Percentiles rank a stretch among this genome's conserved stretches.
Conservation (phyloP, 257 asterid genomes). For the Osmanthus fragrans region DNA sequence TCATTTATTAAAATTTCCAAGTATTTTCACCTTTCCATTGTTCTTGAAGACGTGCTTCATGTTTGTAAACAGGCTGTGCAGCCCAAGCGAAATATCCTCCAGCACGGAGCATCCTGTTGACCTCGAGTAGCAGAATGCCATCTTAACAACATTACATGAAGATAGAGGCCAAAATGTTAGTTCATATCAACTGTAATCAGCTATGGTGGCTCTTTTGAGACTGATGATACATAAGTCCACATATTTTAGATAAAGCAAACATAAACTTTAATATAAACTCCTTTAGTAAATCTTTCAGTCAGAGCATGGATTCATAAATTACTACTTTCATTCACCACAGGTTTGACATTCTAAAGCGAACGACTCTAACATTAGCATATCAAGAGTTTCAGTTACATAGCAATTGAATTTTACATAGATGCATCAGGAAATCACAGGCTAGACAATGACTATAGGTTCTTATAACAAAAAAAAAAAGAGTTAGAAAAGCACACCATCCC, state of each 20-base stretch:
- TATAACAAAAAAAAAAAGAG: not conserved
- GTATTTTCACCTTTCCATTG: constrained; percentile 83
- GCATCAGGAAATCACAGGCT: not conserved
- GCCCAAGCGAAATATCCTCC: constrained; percentile 99
- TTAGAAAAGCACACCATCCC: constrained; percentile 66
- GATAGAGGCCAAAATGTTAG: constrained; percentile 14
- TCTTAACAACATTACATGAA: constrained; percentile 41
- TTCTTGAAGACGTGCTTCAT: constrained; percentile 73
- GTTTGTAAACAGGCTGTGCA: constrained; percentile 95
- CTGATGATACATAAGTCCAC: constrained; percentile 1
- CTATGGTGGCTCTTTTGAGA: constrained; percentile 3
- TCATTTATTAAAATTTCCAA: constrained; percentile 7
- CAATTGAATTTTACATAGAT: not conserved
- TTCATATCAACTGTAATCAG: constrained; percentile 3
- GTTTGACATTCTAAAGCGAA: not conserved
- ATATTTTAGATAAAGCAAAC: not conserved
- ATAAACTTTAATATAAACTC: not conserved
- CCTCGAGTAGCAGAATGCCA: constrained; percentile 94
- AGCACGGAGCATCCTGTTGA: constrained; percentile 90
- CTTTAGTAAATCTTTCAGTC: not conserved
- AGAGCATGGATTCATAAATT: not conserved
- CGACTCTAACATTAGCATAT: not conserved
- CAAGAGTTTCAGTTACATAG: not conserved
- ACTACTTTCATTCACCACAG: not conserved
- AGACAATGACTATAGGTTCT: constrained; percentile 9